A percentile compares a stretch with the other conserved stretches of the same genome.
Evolutionary conservation across 371 early-diverging fungal genomes (phyloP).

Genomic region (Mortierella sp.): DNA sequence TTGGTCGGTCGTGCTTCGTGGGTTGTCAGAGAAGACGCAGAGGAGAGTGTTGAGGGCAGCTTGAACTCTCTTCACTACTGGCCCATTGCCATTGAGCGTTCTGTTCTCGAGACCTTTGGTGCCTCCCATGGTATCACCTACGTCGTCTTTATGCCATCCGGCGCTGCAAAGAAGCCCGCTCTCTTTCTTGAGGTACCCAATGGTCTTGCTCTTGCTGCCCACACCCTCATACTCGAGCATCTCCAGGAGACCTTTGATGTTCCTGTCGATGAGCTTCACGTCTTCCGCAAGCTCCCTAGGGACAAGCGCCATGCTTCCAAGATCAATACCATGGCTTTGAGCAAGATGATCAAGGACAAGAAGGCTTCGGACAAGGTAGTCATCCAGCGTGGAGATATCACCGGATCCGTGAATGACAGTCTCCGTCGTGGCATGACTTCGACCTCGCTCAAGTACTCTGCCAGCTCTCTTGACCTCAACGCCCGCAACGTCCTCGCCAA

Average conservation of each 20-base stretch:
- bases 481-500: slow-evolving; percentile 27
- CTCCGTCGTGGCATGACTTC: slow-evolving; percentile 47
- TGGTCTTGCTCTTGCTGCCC: slow-evolving; percentile 46
- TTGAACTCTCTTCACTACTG: slow-evolving; percentile 49
- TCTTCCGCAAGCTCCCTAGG: slow-evolving; percentile 56
- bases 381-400: slow-evolving; percentile 45
- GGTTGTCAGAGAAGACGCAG: slow-evolving; percentile 41
- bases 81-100: slow-evolving; percentile 57
- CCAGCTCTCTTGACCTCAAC: slow-evolving; percentile 18
- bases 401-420: slow-evolving; percentile 44
- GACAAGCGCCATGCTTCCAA: slow-evolving; percentile 58
- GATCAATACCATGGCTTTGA: slow-evolving; percentile 58
- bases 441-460: slow-evolving; percentile 37
- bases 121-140: slow-evolving; percentile 50
- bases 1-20: slow-evolving; percentile 55
- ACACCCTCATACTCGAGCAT: slow-evolving; percentile 47
- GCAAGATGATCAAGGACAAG: slow-evolving; percentile 49
- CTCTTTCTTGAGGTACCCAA: slow-evolving; percentile 53
- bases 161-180: slow-evolving; percentile 49
- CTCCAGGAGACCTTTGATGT: slow-evolving; percentile 58
- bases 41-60: slow-evolving; percentile 35
- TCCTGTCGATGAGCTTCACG: slow-evolving; percentile 51
- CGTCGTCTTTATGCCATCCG: slow-evolving; percentile 56
- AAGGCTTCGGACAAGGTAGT: slow-evolving; percentile 43
- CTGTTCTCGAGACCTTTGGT: slow-evolving; percentile 56